Evolutionary conservation across 2,329 filamentous ascomycete species (phyloP).

Genomic region (Trichothecium roseum): DNA sequence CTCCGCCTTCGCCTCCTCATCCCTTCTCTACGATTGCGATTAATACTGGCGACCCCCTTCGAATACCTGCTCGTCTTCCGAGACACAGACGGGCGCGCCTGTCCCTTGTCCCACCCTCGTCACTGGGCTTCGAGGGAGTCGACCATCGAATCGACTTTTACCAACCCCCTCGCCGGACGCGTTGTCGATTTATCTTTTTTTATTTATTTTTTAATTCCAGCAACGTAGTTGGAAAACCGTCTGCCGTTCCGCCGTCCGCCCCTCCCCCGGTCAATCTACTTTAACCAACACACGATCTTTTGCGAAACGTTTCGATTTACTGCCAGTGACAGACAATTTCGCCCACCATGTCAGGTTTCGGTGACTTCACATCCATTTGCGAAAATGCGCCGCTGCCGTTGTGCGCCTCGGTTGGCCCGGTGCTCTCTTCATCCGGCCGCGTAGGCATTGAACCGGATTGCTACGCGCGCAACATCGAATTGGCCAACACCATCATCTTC

Average conservation of each 20-base stretch:
- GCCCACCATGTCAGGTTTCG: conserved; percentile 65
- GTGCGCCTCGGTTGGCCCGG: conserved; percentile 74
- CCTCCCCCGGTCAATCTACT: not conserved
- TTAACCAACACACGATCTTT: not conserved
- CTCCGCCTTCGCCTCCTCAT: not conserved
- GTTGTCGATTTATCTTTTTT: too few species aligned
- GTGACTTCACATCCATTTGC: conserved; percentile 84
- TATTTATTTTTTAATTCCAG: too few species aligned
- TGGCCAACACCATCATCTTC: conserved; percentile 98
- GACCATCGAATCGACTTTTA: too few species aligned
- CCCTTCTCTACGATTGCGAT: too few species aligned
- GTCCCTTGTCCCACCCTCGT: too few species aligned
- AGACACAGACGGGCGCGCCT: too few species aligned
- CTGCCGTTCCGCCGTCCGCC: too few species aligned
- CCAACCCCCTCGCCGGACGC: too few species aligned
- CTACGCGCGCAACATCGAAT: conserved; percentile 88
- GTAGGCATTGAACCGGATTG: conserved; percentile 81
- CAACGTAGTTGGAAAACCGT: too few species aligned
- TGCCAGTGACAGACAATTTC: not conserved
- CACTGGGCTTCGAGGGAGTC: too few species aligned
- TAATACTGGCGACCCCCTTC: too few species aligned
- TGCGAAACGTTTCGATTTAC: conserved; percentile 1
- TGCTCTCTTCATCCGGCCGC: conserved; percentile 54
- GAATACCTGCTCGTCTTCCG: too few species aligned
- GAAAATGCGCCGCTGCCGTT: conserved; percentile 74